Base-by-base conservation (phyloP, 441 rosid genomes). In the Omphalea diandra region DNA sequence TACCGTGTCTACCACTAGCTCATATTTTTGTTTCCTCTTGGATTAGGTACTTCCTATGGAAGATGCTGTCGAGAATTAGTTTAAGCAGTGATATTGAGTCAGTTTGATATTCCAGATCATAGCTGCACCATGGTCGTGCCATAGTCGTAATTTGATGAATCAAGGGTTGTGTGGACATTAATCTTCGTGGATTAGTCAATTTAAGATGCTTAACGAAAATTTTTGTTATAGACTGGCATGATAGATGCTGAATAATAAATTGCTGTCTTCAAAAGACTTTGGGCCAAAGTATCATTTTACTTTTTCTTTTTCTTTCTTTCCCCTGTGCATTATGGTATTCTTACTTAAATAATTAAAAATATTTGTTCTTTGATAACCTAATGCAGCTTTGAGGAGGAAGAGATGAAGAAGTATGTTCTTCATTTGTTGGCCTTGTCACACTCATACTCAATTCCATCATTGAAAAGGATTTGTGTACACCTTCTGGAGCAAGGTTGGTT, bases 341-440 rank as follows among this genome's bases (percentile, higher is more conserved):
- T 46, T 54, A 36, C 44, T 52, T 61, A 70, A 31, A 20, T 31
- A n/a, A 41, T 50, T 43, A 32, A 68, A n/a, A 38, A 62, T 71
- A 29, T 27, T 18, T 38, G 4, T 26, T 33, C n/a, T 65, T 76
- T 56, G 7, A 65, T 67, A 55, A 65, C 18, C 43, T 54, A 62
- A 29, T 84, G 85, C 93, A 94, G 98, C 84, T 88, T 82, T 54
- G 91, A 86, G 47, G 88, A 79, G 80, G 91, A 90, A 66, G 87
- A 78, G 4, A 82, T 91, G 87, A 76, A 83, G 78, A 86, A 81
- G 73, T 83, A 49, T 81, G 92, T 81, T 74, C 90, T 91, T 70
- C 97, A 80, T 76, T 75, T 90, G 73, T 73, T 94, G 78, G 90
- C 86, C 78, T 83, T 94, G 6, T 90, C 98, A 33, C 98, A 94